These are phyloP conservation scores for Panicum virgatum DNA, from an alignment of 202 grass and related monocot species.

Conservation along the genomic window DNA sequence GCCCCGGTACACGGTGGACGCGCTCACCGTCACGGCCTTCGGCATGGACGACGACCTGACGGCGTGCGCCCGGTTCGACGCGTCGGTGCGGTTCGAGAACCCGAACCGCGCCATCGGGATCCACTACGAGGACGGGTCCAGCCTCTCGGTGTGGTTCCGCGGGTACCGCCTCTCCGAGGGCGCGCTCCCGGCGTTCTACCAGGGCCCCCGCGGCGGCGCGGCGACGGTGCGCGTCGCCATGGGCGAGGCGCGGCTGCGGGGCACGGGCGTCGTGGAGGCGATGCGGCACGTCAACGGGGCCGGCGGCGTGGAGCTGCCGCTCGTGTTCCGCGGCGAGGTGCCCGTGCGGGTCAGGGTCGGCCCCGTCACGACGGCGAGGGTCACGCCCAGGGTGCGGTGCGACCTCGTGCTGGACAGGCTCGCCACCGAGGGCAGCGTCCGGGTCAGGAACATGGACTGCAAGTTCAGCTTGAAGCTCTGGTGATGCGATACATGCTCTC, in stretches of 20 bases:
- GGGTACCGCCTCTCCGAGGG: conserved; percentile 30
- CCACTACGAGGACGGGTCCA: conserved; percentile 40
- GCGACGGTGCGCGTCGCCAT: conserved; percentile 35
- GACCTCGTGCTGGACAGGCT: conserved; percentile 50
- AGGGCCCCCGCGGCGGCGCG: conserved; percentile 35
- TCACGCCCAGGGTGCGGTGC: conserved; percentile 38
- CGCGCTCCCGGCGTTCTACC: conserved; percentile 54
- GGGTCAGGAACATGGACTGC: conserved; percentile 41
- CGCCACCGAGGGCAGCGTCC: conserved; percentile 2
- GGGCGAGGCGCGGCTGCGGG: conserved; percentile 34
- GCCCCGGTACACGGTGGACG: conserved; percentile 23
- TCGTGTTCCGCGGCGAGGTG: conserved; percentile 43
- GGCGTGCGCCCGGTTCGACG: conserved; percentile 38
- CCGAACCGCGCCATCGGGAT: conserved; percentile 56
- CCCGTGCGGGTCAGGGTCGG: conserved; percentile 38
- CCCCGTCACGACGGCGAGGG: conserved; percentile 16
- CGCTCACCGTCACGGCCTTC: conserved; percentile 32
- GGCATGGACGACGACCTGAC: conserved; percentile 29
- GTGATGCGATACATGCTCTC: no score
- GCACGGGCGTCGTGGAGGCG: conserved; percentile 29
- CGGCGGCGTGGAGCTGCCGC: conserved; percentile 27
- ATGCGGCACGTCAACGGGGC: conserved; percentile 21
- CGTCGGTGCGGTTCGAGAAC: conserved; percentile 46
- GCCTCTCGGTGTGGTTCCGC: conserved; percentile 37
- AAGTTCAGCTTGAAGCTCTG: conserved; percentile 32